These are phyloP conservation scores for Postia placenta DNA, from an alignment of 768 basidiomycete species.

Conservation along the genomic window DNA sequence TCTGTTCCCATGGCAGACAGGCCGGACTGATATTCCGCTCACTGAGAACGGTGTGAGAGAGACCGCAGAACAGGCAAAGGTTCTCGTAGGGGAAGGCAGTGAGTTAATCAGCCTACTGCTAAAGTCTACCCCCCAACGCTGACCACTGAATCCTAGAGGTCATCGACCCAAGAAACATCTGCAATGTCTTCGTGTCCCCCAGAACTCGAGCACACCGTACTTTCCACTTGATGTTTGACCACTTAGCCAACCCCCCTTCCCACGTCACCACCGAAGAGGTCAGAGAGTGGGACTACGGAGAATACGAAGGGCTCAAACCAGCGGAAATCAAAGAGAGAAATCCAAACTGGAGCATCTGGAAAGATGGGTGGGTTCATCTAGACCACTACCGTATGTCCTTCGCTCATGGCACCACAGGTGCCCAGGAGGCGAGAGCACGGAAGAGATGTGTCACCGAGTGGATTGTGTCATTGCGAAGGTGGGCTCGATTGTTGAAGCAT, in stretches of 20 bases:
- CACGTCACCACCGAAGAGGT: slow-evolving; percentile 60
- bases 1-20: slow-evolving; percentile 53
- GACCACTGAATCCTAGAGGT: slow-evolving; percentile 39
- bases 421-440: slow-evolving; percentile 79
- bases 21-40: slow-evolving; percentile 81
- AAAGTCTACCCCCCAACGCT: background rate
- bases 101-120: slow-evolving; percentile 27
- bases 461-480: slow-evolving; percentile 74
- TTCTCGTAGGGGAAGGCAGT: slow-evolving; percentile 77
- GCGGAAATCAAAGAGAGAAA: slow-evolving; percentile 66
- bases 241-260: slow-evolving; percentile 38
- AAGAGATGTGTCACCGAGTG: slow-evolving; percentile 74
- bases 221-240: slow-evolving; percentile 72
- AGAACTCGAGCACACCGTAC: slow-evolving; percentile 80
- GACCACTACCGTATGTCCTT: background rate
- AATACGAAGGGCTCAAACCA: slow-evolving; percentile 80
- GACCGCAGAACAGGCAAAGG: slow-evolving; percentile 54
- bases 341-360: slow-evolving; percentile 77
- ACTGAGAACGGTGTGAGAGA: slow-evolving; percentile 70
- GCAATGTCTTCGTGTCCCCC: slow-evolving; percentile 79
- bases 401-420: slow-evolving; percentile 43
- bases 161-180: slow-evolving; percentile 76
- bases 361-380: slow-evolving; percentile 53
- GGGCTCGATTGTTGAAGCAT: slow-evolving; percentile 9
- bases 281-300: slow-evolving; percentile 88